These are phyloP conservation scores for Capsella bursapastoris DNA, from an alignment of 345 rosid species.

Conservation along the genomic window DNA sequence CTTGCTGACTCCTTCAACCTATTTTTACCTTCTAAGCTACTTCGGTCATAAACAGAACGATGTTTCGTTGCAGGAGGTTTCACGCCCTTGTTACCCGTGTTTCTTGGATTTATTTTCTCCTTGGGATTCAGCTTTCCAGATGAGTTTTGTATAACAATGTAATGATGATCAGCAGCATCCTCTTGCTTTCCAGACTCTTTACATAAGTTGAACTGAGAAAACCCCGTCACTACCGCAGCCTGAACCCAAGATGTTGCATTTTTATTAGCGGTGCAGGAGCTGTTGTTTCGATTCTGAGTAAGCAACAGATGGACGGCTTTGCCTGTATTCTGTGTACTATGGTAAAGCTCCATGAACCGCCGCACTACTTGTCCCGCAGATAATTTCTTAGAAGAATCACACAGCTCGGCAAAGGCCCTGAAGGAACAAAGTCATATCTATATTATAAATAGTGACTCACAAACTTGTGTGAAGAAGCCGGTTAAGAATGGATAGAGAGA, in stretches of 20 bases:
- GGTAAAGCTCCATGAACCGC: slow-evolving; percentile 51
- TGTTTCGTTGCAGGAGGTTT: slow-evolving; percentile 28
- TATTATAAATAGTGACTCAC: background rate
- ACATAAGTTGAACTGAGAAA: slow-evolving; percentile 50
- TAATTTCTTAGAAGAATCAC: slow-evolving; percentile 43
- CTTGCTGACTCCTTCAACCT: slow-evolving; percentile 45
- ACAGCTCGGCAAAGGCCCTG: slow-evolving; percentile 51
- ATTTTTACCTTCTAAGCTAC: slow-evolving; percentile 34
- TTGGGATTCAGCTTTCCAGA: slow-evolving; percentile 33
- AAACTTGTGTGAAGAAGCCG: background rate
- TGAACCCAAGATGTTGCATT: slow-evolving; percentile 54
- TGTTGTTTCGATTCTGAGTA: slow-evolving; percentile 33
- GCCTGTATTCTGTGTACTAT: slow-evolving; percentile 43
- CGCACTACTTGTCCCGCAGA: slow-evolving; percentile 45
- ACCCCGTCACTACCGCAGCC: slow-evolving; percentile 48
- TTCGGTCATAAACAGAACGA: slow-evolving; percentile 27
- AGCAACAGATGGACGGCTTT: slow-evolving; percentile 42
- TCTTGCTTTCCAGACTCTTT: slow-evolving; percentile 39
- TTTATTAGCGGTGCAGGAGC: slow-evolving; percentile 19
- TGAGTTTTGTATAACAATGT: slow-evolving; percentile 40
- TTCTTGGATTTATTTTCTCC: slow-evolving; percentile 38
- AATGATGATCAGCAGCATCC: slow-evolving; percentile 30
- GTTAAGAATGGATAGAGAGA: slow-evolving; percentile 13
- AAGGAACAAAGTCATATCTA: slow-evolving; percentile 20
- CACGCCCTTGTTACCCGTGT: slow-evolving; percentile 25